Base-by-base conservation (phyloP, 2,329 filamentous ascomycete genomes). In the Fonsecaea pedrosoi region DNA sequence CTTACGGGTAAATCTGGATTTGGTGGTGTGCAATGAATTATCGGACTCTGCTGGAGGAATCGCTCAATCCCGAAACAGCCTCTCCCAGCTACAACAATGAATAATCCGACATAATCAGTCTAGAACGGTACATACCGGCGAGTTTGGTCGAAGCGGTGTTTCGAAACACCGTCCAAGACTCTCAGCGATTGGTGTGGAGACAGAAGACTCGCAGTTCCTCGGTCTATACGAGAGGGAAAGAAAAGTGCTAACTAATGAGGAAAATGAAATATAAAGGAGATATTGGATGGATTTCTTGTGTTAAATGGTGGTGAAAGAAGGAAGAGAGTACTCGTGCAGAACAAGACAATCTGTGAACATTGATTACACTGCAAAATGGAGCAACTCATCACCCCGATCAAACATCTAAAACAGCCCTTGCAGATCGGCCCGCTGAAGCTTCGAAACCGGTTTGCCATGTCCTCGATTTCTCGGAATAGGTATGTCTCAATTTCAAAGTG, bases 401-500 rank as follows among this genome's bases (percentile, higher is more conserved):
- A 60, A 7, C 40, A 60, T 18, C 25, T 60, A 25, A 30, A 25
- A 32, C 12, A 60, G 37, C 57, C 57, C 18, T 25, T 60, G 40
- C 15, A 60, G 32, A 60, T 60, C 13, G 57, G 57, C 13, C 35
- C 21, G 3, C 21, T 48, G 35, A 50, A 42, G 10, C 57, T 60
- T 30, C 57, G 57, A 15, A 60, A 60, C 13, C 40, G 57, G 10
- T 60, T 60, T 48, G 38, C 21, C 1, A 60, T 60, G 57, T 60
- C 57, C 18, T 60, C 57, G 40, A 48, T 60, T n/a, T 60, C 57
- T 60, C 57, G 57, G 12, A 60, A 60, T 48, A 38, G 57, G 57
- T 60, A 18, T 34, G 38, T 3, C 53, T 5, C 1, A 18, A 12
- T n/a, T n/a, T n/a, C 25, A 25, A 25, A 25, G 25, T 25, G 25